Evolutionary conservation across 306 rosid species (phyloP), one percentile per base, ranked within the genome.

Genomic region (Fragaria vesca): DNA sequence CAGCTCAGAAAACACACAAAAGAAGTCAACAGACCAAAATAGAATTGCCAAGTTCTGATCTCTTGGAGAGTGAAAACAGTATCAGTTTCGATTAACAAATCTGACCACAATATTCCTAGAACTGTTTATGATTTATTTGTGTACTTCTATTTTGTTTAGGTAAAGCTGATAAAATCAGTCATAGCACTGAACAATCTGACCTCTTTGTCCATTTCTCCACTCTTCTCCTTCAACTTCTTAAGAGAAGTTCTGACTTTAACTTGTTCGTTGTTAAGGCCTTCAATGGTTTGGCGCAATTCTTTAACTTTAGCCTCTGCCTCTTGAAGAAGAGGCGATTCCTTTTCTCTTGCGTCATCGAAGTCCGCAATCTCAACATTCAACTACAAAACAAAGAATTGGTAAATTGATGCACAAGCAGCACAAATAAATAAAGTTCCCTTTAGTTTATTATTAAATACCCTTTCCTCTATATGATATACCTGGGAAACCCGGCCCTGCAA

Each of bases 241-340:
- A 81, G 69, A 30, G 87, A 68, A 82, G 86, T 75, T 82, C 92
- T 90, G 85, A 92, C 55, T 0, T 94, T 83, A 78, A 81, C 58
- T 80, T 94, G 98, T 4, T 89, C 83, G 62, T 82, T 87, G 83
- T 94, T 94, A 51, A 92, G 92, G 77, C 82, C 79, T 12, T 77
- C 88, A 79, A 94, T 87, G 46, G 85, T 88, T 71, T 89, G 96
- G 62, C 77, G 92, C 65, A 92, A 48, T 78, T 94, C 97, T 78
- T 84, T 93, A 52, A 94, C 97, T 58, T 88, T 88, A 12, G 80
- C 79, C 43, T 89, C 97, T 43, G 83, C 90, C 78, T 92, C 97
- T 79, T 94, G 91, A 85, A 88, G 85, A 74, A 86, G 86, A 69
- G 97, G 90, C 78, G 87, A 73, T 78, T 94, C 97, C 81, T 67